These are phyloP conservation scores for Russula griseocarnosa DNA, from an alignment of 768 basidiomycete species.

Conservation along the genomic window DNA sequence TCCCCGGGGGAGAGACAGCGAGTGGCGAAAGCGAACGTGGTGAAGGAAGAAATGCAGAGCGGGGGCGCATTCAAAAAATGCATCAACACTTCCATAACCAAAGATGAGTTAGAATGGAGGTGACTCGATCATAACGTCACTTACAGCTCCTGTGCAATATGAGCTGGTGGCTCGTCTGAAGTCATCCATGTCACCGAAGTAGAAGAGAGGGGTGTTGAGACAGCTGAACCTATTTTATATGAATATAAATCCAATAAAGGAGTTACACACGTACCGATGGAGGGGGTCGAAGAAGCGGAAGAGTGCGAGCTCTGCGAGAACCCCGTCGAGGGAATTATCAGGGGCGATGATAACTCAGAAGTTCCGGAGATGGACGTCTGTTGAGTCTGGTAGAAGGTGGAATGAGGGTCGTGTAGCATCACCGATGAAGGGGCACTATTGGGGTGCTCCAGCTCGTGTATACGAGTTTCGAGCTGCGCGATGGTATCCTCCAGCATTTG, in stretches of 20 bases:
- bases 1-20: conserved; percentile 33
- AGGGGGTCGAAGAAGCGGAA: conserved; percentile 21
- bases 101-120: background rate
- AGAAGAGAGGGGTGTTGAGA: background rate
- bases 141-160: conserved; percentile 24
- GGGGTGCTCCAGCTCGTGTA: conserved; percentile 34
- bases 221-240: background rate
- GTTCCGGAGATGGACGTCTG: conserved; percentile 6
- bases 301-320: conserved; percentile 15
- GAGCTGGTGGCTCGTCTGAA: conserved; percentile 19
- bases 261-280: conserved; percentile 3
- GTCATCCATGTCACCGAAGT: conserved; percentile 9
- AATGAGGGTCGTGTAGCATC: conserved; percentile 28
- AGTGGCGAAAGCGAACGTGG: conserved; percentile 42
- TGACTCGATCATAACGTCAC: background rate
- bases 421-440: conserved; percentile 14
- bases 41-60: conserved; percentile 69
- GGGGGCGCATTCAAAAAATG: conserved; percentile 53
- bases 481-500: conserved; percentile 58
- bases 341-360: background rate
- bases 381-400: conserved; percentile 11
- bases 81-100: conserved; percentile 44
- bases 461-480: conserved; percentile 49
- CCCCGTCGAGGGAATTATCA: conserved; percentile 1
- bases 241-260: background rate